These are phyloP conservation scores for Eimeria acervulina DNA, from an alignment of 169 alveolate species.

Conservation along the genomic window DNA sequence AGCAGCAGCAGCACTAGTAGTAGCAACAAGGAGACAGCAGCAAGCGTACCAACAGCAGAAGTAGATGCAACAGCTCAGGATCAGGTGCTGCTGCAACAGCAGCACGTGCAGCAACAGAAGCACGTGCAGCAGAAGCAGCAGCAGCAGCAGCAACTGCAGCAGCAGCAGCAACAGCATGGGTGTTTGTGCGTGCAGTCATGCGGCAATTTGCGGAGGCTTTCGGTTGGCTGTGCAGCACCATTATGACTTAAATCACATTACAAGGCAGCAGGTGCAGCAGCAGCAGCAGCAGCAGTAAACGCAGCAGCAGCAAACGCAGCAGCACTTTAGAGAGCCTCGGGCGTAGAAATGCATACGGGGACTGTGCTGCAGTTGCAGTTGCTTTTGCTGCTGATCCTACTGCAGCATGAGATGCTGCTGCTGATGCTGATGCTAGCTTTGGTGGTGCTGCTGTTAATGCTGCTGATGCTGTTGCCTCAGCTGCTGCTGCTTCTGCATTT, in stretches of 20 bases:
- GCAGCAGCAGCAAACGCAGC: background rate
- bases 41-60: background rate
- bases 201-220: slow-evolving; percentile 50
- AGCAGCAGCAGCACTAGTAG: background rate
- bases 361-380: background rate
- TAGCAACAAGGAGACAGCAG: background rate
- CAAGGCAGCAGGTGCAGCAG: slow-evolving; percentile 7
- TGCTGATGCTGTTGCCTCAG: background rate
- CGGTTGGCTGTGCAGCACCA: slow-evolving; percentile 60
- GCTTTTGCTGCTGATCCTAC: background rate
- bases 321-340: background rate
- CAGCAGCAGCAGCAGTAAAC: background rate
- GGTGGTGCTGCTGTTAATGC: background rate
- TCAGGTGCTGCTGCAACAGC: background rate
- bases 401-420: background rate
- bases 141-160: slow-evolving; percentile 9
- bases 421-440: background rate
- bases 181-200: background rate
- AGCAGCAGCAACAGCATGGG: background rate
- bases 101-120: no score
- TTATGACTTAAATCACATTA: slow-evolving; percentile 54
- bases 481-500: background rate
- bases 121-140: background rate
- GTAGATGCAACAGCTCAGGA: background rate
- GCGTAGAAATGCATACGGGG: background rate